Percentiles rank a stretch among this genome's conserved stretches.
Evolutionary conservation across 495 filamentous ascomycete species (phyloP).

Genomic region (Cercophora scortea): DNA sequence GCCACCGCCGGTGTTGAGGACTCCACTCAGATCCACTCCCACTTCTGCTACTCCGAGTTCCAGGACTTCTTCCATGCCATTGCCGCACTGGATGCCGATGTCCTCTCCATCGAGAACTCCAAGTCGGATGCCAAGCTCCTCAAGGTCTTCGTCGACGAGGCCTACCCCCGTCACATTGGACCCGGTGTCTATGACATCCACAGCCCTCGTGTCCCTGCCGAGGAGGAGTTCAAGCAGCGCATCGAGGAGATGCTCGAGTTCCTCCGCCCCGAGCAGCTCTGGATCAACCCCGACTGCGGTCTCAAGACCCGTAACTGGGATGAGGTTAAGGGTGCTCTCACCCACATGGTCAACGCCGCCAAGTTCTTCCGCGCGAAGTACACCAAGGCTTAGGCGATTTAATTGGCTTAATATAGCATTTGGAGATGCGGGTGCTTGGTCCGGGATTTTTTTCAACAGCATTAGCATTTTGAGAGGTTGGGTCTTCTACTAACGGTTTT

Average conservation of each 20-base stretch:
- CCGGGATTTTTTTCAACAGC: slow-evolving; percentile 31
- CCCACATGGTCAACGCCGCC: slow-evolving; percentile 92
- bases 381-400: slow-evolving; percentile 28
- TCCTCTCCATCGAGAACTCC: slow-evolving; percentile 98
- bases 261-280: slow-evolving; percentile 79
- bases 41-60: slow-evolving; percentile 99
- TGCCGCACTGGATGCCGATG: slow-evolving; percentile 93
- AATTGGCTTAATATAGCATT: neutral
- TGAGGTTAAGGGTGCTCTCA: slow-evolving; percentile 88
- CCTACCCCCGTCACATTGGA: slow-evolving; percentile 93
- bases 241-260: slow-evolving; percentile 95
- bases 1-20: slow-evolving; percentile 84
- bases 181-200: slow-evolving; percentile 99
- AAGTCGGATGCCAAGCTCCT: slow-evolving; percentile 99
- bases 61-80: slow-evolving; percentile 99
- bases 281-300: slow-evolving; percentile 98
- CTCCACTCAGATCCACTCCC: slow-evolving; percentile 96
- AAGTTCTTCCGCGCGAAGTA: slow-evolving; percentile 93
- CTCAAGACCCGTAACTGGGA: slow-evolving; percentile 96
- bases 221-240: slow-evolving; percentile 95
- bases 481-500: slow-evolving; percentile 22
- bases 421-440: slow-evolving; percentile 9
- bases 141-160: slow-evolving; percentile 94
- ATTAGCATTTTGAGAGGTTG: slow-evolving; percentile 24
- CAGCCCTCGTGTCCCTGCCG: slow-evolving; percentile 88